Base-by-base conservation (phyloP, 352 stramenopile genomes). In the Globisporangium lucens region DNA sequence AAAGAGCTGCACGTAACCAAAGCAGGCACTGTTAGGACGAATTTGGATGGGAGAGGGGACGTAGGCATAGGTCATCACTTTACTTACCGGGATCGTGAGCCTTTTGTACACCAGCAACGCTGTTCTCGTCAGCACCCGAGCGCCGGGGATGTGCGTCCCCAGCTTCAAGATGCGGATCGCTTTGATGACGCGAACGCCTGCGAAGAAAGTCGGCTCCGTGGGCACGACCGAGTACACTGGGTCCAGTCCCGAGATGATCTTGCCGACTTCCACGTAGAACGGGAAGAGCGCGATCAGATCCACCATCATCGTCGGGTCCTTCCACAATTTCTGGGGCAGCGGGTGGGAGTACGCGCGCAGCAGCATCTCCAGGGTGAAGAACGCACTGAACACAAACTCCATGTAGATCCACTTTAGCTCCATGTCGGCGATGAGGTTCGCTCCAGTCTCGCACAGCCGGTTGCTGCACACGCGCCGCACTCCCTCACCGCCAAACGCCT, bases 331-430 rank as follows among this genome's bases (percentile, higher is more conserved):
- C 4, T 57, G 65, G n/a, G 64, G 66, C 2, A 71, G 41, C 8
- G 76, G 76, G 8, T 83, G 74, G 0, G 68, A 57, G 24, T 71
- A 75, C 17, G 73, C 56, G 7, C 75, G 76, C 12, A 87, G 33
- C 0, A 69, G 38, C 24, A 80, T 49, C 60, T 89, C 80, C 15
- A 72, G 1, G 0, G 78, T 84, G 66, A 89, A 89, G 36, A 72
- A 61, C 10, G 75, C 65, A 1, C 74, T 75, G 55, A 89, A 82
- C 7, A 74, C 17, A 15, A 74, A 73, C 58, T 89, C 80, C 6
- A 83, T 63, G 68, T 84, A 86, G 43, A 88, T 59, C 79, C 77
- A 88, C 7, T 73, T 61, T 13, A 72, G 68, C 58, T 83, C 77
- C 75, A 89, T 87, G 60, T 86, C 73, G 41, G 87, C 63, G 4